Percentiles rank a stretch among this genome's conserved stretches.
Conservation (phyloP, 768 basidiomycete species). For the Russula sp. region DNA sequence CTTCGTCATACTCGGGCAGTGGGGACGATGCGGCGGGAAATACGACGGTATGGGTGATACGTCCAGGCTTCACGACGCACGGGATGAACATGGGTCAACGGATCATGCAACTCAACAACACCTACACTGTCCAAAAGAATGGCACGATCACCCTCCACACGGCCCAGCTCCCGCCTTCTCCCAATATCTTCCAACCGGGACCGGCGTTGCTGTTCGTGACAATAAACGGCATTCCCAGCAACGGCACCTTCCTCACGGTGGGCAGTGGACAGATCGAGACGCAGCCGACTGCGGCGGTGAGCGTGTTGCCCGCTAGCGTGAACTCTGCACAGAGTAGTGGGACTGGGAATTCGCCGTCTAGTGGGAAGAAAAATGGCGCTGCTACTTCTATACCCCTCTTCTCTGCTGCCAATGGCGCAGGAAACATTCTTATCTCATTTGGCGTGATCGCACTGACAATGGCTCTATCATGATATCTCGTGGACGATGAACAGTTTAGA, state of each 20-base stretch:
- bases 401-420: neutral
- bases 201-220: slow-evolving; percentile 15
- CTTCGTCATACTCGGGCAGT: slow-evolving; percentile 1
- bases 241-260: neutral
- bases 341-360: neutral
- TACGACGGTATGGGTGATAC: slow-evolving; percentile 9
- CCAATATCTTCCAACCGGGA: slow-evolving; percentile 16
- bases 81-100: slow-evolving; percentile 20
- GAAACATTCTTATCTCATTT: neutral
- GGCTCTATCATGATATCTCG: neutral
- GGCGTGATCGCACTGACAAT: neutral
- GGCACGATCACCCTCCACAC: slow-evolving; percentile 4
- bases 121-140: neutral
- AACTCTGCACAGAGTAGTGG: neutral
- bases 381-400: neutral
- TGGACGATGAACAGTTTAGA: neutral
- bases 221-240: slow-evolving; percentile 10
- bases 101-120: slow-evolving; percentile 10
- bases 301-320: slow-evolving; percentile 1
- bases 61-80: slow-evolving; percentile 15
- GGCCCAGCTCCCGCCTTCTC: slow-evolving; percentile 1
- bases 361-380: neutral
- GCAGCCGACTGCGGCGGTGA: neutral
- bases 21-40: neutral
- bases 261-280: neutral